Base-by-base conservation (phyloP, 768 basidiomycete genomes). In the Boletus rufocinnamomeus region DNA sequence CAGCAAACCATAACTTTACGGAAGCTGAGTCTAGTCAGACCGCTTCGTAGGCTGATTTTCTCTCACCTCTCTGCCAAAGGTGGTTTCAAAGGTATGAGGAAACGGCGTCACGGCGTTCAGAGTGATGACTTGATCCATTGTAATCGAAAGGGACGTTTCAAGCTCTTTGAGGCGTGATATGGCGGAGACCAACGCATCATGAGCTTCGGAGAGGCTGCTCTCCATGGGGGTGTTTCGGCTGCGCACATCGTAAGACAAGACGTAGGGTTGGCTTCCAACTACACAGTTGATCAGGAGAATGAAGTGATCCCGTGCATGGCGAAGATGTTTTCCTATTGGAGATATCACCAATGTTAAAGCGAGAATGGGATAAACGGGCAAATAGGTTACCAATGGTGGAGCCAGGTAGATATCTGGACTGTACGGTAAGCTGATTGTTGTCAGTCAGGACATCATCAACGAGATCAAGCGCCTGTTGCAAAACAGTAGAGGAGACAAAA, bases 261-360 rank as follows among this genome's bases (percentile, higher is more conserved):
- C 74, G 65, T 81, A 77, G 43, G 82, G 80, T 25, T 75, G 69
- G 28, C 77, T 67, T 14, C 79, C 76, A 23, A 76, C 67, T 51
- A 86, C 72, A 46, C 79, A 82, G 35, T 87, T 82, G 44, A 85
- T 66, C 6, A 93, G 79, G 28, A 93, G 80, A 52, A 80, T 76
- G 68, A 90, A 94, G 67, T 94, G 93, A 66, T 93, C 92, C 55
- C 88, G 80, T 25, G 89, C 90, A 77, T 94, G 92, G 40, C 92
- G 85, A 44, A 94, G 69, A 69, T 94, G 92, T 75, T 94, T 94
- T 50, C 91, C 91, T 93, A 61, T 55, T 30, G 55, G 19, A 38
- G n/a, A 25, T 13, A 47, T 53, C 41, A 40, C 50, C 51, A 37
- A 52, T 34, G 53, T 47, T 16, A 52, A 54, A 37, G 35, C 9